Base-by-base conservation (phyloP, 2,329 filamentous ascomycete species). In the Hypoxylon sp. region DNA sequence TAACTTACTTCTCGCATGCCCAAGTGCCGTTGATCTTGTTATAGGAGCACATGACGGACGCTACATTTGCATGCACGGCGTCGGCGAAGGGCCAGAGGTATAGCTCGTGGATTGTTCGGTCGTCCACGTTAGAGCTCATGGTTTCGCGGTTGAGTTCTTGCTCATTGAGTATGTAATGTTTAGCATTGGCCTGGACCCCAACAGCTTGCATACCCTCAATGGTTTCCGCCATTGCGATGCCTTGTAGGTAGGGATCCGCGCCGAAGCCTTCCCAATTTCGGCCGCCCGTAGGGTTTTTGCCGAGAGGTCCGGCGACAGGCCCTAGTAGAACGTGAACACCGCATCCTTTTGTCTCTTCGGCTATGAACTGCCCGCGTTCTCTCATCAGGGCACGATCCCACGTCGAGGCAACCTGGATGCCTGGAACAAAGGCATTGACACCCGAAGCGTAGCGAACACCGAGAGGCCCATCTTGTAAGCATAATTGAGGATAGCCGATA, bases 221-320 rank as follows among this genome's bases (percentile, higher is more conserved):
- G 0, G 89, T 91, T 77, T 90, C 85, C 14, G 83, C 83, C 76
- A 90, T 87, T 9, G 86, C 88, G 69, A 91, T 82, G 17, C 90
- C 91, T 19, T 88, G 68, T 0, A 96, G 84, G 57, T 95, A 93
- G 0, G 93, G 92, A 76, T 97, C 93, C 0, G 90, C 84, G 0
- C 92, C 91, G 76, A 95, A 96, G 0, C 90, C 92, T 78, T 96
- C 93, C 93, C 93, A 97, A 76, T 93, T 94, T 39, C 93, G 84
- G 0, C 93, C 93, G 33, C 89, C 93, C 52, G 87, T 84, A 1
- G 92, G 90, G 74, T 90, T 87, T 74, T 92, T 89, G 6, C 93
- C 93, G 2, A 97, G 78, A 0, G 93, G 90, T 0, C 93, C 93
- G 79, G 92, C 90, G 0, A 91, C 88, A 5, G 93, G 93, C 0